These are phyloP conservation scores for Cucumis sativus DNA, from an alignment of 306 rosid species.

Conservation along the genomic window DNA sequence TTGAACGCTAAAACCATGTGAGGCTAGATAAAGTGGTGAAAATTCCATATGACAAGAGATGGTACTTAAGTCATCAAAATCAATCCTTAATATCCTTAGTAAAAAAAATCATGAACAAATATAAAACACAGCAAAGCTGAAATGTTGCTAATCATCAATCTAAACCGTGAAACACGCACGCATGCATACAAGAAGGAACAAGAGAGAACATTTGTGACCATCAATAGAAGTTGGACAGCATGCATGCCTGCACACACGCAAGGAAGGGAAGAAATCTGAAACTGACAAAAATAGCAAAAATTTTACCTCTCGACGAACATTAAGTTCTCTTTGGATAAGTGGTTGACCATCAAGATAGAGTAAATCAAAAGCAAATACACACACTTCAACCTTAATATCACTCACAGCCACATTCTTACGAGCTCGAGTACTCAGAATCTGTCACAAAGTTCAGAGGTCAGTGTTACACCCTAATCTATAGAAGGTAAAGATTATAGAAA, in stretches of 20 bases:
- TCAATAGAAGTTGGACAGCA: background rate
- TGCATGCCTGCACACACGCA: background rate
- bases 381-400: constrained; percentile 69
- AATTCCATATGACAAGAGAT: background rate
- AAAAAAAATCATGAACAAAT: background rate
- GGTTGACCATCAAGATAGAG: constrained; percentile 70
- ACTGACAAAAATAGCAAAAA: constrained; percentile 4
- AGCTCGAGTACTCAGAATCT: constrained; percentile 85
- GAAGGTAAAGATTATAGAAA: background rate
- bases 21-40: background rate
- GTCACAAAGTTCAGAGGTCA: constrained; percentile 27
- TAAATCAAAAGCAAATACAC: constrained; percentile 83
- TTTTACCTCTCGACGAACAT: constrained; percentile 73
- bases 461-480: constrained; percentile 5
- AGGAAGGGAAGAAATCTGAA: background rate
- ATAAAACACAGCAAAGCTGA: background rate
- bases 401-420: constrained; percentile 65
- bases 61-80: background rate
- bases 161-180: background rate
- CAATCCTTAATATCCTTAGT: background rate
- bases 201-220: background rate
- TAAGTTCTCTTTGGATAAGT: constrained; percentile 63
- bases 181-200: background rate
- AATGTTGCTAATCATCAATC: background rate
- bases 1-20: background rate